A percentile compares a stretch with the other conserved stretches of the same genome.
phyloP scores from a whole-genome alignment of 2,329 filamentous ascomycete species.

The Zymoseptoria ardabiliae region DNA sequence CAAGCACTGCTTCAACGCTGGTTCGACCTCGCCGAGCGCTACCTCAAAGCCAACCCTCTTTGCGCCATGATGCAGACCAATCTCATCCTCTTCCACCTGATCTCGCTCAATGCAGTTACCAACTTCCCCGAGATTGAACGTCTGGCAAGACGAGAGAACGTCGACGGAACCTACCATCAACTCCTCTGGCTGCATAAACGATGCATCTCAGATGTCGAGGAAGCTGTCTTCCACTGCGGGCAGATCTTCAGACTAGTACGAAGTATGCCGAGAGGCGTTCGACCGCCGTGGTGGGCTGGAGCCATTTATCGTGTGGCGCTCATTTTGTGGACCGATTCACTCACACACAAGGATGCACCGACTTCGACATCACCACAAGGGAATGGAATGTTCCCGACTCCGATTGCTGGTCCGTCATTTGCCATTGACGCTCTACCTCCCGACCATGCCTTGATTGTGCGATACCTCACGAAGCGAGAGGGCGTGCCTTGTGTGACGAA shows the following conservation, averaged over 20 bases:
- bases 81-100: constrained; percentile 62
- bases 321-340: constrained; percentile 56
- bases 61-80: constrained; percentile 58
- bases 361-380: constrained; percentile 25
- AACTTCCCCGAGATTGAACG: constrained; percentile 62
- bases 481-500: constrained; percentile 47
- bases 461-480: constrained; percentile 48
- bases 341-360: constrained; percentile 43
- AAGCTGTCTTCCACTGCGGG: constrained; percentile 60
- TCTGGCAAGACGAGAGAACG: constrained; percentile 54
- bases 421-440: constrained; percentile 45
- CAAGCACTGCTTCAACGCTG: constrained; percentile 58
- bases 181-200: constrained; percentile 51
- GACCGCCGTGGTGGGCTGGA: constrained; percentile 64
- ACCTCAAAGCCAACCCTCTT: constrained; percentile 48
- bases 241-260: constrained; percentile 58
- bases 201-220: constrained; percentile 56
- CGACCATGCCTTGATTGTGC: constrained; percentile 45
- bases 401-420: constrained; percentile 35
- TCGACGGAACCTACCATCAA: constrained; percentile 51
- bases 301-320: constrained; percentile 61
- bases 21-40: constrained; percentile 56
- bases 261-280: constrained; percentile 51
- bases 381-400: constrained; percentile 30
- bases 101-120: constrained; percentile 61